These are phyloP conservation scores for Pseudogymnoascus sp. DNA, from an alignment of 2,329 filamentous ascomycete genomes.

Conservation along the genomic window DNA sequence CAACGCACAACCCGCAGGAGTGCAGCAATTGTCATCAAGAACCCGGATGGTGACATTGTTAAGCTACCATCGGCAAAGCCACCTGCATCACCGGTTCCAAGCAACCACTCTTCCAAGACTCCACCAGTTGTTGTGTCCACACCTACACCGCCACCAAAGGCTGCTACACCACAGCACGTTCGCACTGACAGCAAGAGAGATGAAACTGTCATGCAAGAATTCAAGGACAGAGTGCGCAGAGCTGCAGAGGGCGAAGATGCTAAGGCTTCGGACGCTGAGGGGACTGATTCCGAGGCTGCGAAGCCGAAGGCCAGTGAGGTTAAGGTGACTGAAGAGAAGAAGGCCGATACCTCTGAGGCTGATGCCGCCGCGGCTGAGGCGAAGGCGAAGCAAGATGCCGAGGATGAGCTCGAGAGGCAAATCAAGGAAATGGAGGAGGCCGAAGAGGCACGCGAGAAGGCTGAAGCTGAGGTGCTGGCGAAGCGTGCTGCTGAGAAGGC, in stretches of 20 bases:
- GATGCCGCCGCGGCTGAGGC: slow-evolving; percentile 28
- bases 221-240: slow-evolving; percentile 46
- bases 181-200: slow-evolving; percentile 73
- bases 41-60: slow-evolving; percentile 68
- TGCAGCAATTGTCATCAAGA: slow-evolving; percentile 76
- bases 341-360: slow-evolving; percentile 24
- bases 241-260: slow-evolving; percentile 25
- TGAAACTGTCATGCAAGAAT: slow-evolving; percentile 76
- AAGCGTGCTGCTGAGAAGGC: slow-evolving; percentile 26
- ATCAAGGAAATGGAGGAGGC: slow-evolving; percentile 48
- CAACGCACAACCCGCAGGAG: slow-evolving; percentile 43
- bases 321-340: slow-evolving; percentile 23
- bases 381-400: slow-evolving; percentile 35
- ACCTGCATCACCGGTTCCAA: slow-evolving; percentile 48
- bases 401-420: slow-evolving; percentile 51
- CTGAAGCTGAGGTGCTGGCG: slow-evolving; percentile 16
- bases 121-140: slow-evolving; percentile 61
- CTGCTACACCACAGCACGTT: slow-evolving; percentile 55
- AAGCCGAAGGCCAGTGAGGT: slow-evolving; percentile 25
- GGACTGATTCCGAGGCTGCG: slow-evolving; percentile 22
- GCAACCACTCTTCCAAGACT: slow-evolving; percentile 44
- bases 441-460: slow-evolving; percentile 25
- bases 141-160: slow-evolving; percentile 71
- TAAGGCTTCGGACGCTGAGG: slow-evolving; percentile 27
- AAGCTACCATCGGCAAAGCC: slow-evolving; percentile 59